Base-by-base conservation (phyloP, 2,329 filamentous ascomycete genomes). In the Teratosphaeria pseudoeucalypti region DNA sequence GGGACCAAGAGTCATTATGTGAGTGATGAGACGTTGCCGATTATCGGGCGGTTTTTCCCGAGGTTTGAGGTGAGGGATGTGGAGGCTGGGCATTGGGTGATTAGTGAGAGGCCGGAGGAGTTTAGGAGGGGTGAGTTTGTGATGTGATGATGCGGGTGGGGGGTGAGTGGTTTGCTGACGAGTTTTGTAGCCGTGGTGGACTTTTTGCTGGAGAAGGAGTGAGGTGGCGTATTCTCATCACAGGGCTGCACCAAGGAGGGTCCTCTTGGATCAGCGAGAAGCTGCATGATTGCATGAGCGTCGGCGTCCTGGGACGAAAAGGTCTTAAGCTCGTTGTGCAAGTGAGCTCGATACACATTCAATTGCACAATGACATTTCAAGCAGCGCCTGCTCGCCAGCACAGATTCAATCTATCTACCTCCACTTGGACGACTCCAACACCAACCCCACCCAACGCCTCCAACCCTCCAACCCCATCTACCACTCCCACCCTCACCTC, bases 31-130 rank as follows among this genome's bases (percentile, higher is more conserved):
- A 82, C 85, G 57, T 74, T 95, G 55, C 89, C 89, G n/a, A 76
- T 87, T 19, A 86, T 94, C 66, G 89, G 89, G 2, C 81, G 84
- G 63, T 94, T 95, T 75, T 95, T 95, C 70, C 90, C 90, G 11
- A 79, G 79, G 27, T 95, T 94, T 69, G 77, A 83, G 70, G 69
- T 94, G 34, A 83, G 79, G 55, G 87, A 92, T 74, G 77, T 95
- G 34, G 86, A 94, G 43, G 82, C 86, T 9, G 90, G 90, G 0
- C 90, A 95, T 73, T 95, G 90, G 90, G 78, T 95, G 5, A 91
- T 92, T 63, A 90, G 88, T n/a, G 90, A 95, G 77, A 86, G 90
- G 67, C 90, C 90, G 0, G 85, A 90, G 69, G 85, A 80, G 10
- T 95, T 95, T 65, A 83, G 86, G 70, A 77, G 82, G 79, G 86